Base-by-base conservation (phyloP, 192 early-diverging fungal species). In the Entomortierella parvispora region DNA sequence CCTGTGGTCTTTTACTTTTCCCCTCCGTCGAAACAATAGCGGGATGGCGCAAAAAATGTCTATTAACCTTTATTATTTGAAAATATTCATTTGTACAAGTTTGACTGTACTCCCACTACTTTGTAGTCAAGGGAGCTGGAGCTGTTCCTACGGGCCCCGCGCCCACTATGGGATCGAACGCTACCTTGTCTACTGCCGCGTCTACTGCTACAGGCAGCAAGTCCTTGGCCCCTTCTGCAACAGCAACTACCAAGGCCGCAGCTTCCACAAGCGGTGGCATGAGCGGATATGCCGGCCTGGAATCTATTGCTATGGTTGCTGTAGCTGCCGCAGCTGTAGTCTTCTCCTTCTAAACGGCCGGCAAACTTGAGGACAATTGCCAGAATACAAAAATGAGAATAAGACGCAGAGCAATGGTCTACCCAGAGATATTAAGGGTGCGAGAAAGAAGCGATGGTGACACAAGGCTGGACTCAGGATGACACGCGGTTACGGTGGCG, bases 71-170 rank as follows among this genome's bases (percentile, higher is more conserved):
- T n/a, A n/a, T n/a, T n/a, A n/a, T n/a, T n/a, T n/a, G n/a, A n/a
- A n/a, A n/a, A n/a, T n/a, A n/a, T n/a, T n/a, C n/a, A n/a, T n/a
- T n/a, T n/a, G n/a, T n/a, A n/a, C n/a, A n/a, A n/a, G n/a, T n/a
- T n/a, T n/a, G n/a, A n/a, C n/a, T n/a, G 31, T 71, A 58, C 46
- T 71, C 69, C 11, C 58, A 60, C 43, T 59, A 58, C 62, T 72
- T 72, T 55, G 15, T 33, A 26, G 59, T 72, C 48, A 64, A 59
- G 55, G 46, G 52, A 22, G 34, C 49, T 29, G 69, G 28, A 2
- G 33, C 33, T 54, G 53, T 53, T 29, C 69, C 69, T 33, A 48
- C 60, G 4, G 32, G 46, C 31, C 15, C 20, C 48, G 26, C 37
- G 17, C 10, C 56, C 7, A 46, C 56, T 29, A 20, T 45, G 15